Percentiles rank a stretch among this genome's conserved stretches.
These are phyloP conservation scores for Blepharisma undulans DNA, from an alignment of 169 alveolate genomes.

Conservation along the genomic window DNA sequence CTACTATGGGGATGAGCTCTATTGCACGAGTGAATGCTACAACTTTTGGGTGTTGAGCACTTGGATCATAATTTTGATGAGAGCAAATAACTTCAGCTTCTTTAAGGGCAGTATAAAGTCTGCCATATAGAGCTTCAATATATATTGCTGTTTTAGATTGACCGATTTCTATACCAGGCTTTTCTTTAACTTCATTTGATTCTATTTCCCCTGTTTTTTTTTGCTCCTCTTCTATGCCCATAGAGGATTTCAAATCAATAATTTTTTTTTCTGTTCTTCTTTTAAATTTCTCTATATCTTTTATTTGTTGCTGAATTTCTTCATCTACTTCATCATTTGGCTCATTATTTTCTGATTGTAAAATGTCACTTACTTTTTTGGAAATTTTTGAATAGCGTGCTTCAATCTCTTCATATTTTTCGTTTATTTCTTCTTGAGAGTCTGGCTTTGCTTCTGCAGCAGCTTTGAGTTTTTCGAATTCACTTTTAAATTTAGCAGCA, in stretches of 20 bases:
- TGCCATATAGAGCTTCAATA: neutral
- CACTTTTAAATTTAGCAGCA: neutral
- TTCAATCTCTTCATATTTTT: neutral
- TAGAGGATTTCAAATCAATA: neutral
- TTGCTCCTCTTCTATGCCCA: neutral
- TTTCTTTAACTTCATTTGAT: neutral
- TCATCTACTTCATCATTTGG: neutral
- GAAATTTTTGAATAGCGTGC: neutral
- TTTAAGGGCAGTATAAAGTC: neutral
- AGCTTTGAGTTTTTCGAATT: neutral
- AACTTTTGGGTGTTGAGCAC: neutral
- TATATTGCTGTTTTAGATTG: neutral
- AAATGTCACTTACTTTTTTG: neutral
- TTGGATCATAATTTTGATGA: neutral
- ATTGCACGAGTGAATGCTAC: neutral
- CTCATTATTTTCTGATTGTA: neutral
- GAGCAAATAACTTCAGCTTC: neutral
- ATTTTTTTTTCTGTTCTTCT: neutral
- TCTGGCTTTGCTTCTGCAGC: neutral
- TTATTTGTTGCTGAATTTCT: neutral
- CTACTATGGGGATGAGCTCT: neutral
- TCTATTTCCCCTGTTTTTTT: neutral
- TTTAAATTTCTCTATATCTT: neutral
- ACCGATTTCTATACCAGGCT: neutral
- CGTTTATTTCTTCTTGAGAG: neutral